These are phyloP conservation scores for Hypoxylon sp. DNA, from an alignment of 2,329 filamentous ascomycete genomes.

Conservation along the genomic window DNA sequence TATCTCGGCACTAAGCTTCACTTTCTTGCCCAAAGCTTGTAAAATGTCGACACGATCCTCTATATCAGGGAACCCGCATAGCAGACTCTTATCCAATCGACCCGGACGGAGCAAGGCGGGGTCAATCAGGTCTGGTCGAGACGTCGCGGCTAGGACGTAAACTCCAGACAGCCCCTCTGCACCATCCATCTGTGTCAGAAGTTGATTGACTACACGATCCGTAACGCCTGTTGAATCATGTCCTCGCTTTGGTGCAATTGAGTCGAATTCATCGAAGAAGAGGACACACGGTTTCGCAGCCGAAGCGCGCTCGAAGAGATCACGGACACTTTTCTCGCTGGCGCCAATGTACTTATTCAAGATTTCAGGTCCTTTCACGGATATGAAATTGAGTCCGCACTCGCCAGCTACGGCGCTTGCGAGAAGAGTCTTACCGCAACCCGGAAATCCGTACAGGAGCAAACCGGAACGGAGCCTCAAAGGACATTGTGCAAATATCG, in stretches of 20 bases:
- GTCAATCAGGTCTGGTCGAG: conserved; percentile 93
- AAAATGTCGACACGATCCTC: conserved; percentile 92
- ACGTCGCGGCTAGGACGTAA: conserved; percentile 95
- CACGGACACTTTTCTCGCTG: conserved; percentile 94
- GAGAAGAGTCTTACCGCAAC: conserved; percentile 95
- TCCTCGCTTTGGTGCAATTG: conserved; percentile 95
- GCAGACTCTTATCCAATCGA: conserved; percentile 89
- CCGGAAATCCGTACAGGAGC: conserved; percentile 92
- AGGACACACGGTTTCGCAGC: conserved; percentile 93
- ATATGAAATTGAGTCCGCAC: conserved; percentile 98
- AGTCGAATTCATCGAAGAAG: conserved; percentile 99
- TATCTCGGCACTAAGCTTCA: conserved; percentile 78
- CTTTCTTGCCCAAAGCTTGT: conserved; percentile 82
- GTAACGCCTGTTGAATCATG: conserved; percentile 99
- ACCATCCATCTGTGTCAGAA: conserved; percentile 98
- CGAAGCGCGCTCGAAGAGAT: conserved; percentile 91
- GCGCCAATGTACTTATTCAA: conserved; percentile 99
- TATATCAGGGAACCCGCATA: conserved; percentile 87
- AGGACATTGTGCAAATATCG: conserved; percentile 96
- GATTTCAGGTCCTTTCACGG: conserved; percentile 97
- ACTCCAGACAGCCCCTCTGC: conserved; percentile 95
- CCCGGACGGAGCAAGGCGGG: conserved; percentile 92
- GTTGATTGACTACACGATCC: conserved; percentile 96
- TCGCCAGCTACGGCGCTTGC: conserved; percentile 98
- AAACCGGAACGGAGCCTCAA: conserved; percentile 93